Conservation (phyloP, 805 yeast genomes). For the Suhomyces sp. region DNA sequence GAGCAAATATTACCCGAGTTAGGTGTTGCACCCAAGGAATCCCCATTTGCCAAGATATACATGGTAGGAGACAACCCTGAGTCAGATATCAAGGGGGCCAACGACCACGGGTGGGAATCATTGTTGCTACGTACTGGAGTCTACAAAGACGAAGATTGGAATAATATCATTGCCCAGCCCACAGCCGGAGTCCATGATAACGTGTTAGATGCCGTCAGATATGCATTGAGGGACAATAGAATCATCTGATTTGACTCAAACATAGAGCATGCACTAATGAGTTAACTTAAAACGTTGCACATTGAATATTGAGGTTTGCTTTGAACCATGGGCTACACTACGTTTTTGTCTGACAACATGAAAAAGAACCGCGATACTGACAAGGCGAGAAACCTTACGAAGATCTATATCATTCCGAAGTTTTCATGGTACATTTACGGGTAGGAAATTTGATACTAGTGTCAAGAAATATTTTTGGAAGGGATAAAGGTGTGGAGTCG, state of each 20-base stretch:
- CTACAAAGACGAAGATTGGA: constrained; percentile 59
- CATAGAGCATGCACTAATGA: no score
- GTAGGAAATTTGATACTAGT: no score
- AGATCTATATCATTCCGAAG: no score
- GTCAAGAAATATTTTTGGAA: no score
- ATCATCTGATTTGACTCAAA: constrained; percentile 1
- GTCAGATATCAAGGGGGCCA: constrained; percentile 88
- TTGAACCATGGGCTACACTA: no score
- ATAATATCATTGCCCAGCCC: constrained; percentile 40
- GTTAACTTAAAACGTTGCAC: no score
- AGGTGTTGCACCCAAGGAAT: constrained; percentile 33
- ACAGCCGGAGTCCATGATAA: constrained; percentile 50
- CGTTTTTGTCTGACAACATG: no score
- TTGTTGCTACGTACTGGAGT: constrained; percentile 88
- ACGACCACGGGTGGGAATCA: constrained; percentile 83
- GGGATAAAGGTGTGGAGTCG: no score
- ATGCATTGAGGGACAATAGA: constrained; percentile 15
- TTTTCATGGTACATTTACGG: no score
- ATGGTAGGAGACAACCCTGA: constrained; percentile 99
- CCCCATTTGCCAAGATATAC: constrained; percentile 58
- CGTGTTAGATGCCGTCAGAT: constrained; percentile 45
- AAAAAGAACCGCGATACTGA: no score
- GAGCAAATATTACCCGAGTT: constrained; percentile 44
- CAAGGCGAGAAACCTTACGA: no score
- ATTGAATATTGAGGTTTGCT: no score